phyloP scores from a whole-genome alignment of 148 eudicot genomes.

The Pharnaceum exiguum region DNA sequence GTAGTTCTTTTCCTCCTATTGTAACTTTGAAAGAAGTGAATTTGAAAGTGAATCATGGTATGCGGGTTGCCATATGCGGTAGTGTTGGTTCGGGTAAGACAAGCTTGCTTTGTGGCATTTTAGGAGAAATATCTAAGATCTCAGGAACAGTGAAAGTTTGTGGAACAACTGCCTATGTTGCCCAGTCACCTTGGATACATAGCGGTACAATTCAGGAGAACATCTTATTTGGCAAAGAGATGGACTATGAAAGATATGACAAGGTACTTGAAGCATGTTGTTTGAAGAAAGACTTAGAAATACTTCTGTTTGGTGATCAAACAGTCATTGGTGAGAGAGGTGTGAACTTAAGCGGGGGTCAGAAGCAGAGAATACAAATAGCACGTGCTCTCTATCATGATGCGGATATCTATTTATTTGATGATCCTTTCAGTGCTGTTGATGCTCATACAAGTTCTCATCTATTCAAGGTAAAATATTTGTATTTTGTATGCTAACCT shows the following conservation, averaged over 20 bases:
- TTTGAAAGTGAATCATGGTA: conserved; percentile 19
- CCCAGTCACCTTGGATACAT: conserved; percentile 49
- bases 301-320: conserved; percentile 46
- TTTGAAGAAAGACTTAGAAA: conserved; percentile 37
- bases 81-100: conserved; percentile 49
- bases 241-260: conserved; percentile 29
- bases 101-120: conserved; percentile 42
- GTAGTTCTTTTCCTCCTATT: not conserved
- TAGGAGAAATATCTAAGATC: conserved; percentile 41
- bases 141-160: conserved; percentile 28
- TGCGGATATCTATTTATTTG: conserved; percentile 14
- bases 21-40: conserved; percentile 30
- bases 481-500: no score
- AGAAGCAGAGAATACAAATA: conserved; percentile 21
- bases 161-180: conserved; percentile 37
- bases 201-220: conserved; percentile 46
- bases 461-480: conserved; percentile 34
- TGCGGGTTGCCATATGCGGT: conserved; percentile 42
- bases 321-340: conserved; percentile 52
- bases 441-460: conserved; percentile 45
- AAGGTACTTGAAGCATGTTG: conserved; percentile 47
- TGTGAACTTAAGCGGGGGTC: conserved; percentile 44
- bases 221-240: conserved; percentile 40
- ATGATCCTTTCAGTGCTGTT: conserved; percentile 45
- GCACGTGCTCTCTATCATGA: conserved; percentile 21